These are phyloP conservation scores for Corchorus olitorius DNA, from an alignment of 345 rosid species.

Conservation along the genomic window DNA sequence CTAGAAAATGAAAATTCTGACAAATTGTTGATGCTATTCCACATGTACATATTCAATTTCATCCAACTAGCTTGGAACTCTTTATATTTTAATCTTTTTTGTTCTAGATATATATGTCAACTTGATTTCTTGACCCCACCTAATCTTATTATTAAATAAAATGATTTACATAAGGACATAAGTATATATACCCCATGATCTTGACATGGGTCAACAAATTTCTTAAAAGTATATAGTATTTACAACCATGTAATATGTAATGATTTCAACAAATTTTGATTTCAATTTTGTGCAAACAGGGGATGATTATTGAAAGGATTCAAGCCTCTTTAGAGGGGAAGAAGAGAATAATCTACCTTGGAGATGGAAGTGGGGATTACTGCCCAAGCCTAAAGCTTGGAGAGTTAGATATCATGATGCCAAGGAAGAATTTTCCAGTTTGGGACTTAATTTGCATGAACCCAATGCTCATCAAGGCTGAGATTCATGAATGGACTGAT, in stretches of 20 bases:
- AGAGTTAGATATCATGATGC: slow-evolving; percentile 64
- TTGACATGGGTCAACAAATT: neutral
- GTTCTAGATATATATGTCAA: neutral
- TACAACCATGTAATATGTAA: too few relatives aligned
- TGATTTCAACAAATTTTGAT: neutral
- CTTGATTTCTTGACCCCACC: slow-evolving; percentile 13
- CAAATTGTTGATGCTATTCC: neutral
- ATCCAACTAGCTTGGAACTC: neutral
- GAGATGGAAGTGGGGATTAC: slow-evolving; percentile 85
- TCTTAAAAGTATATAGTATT: neutral
- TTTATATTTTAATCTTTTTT: neutral
- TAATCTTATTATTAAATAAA: neutral
- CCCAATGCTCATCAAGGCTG: slow-evolving; percentile 56
- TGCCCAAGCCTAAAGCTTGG: slow-evolving; percentile 77
- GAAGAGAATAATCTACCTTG: slow-evolving; percentile 65
- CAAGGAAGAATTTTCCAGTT: slow-evolving; percentile 80
- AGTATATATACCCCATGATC: neutral
- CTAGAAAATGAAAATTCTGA: neutral
- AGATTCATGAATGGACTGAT: slow-evolving; percentile 72
- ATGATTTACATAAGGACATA: neutral
- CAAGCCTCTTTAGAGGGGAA: slow-evolving; percentile 59
- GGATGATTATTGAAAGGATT: slow-evolving; percentile 61
- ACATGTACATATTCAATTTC: neutral
- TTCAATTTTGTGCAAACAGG: slow-evolving; percentile 37
- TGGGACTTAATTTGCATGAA: slow-evolving; percentile 71